These are phyloP conservation scores for Gossypium gossypioides DNA, from an alignment of 441 rosid species.

Conservation along the genomic window DNA sequence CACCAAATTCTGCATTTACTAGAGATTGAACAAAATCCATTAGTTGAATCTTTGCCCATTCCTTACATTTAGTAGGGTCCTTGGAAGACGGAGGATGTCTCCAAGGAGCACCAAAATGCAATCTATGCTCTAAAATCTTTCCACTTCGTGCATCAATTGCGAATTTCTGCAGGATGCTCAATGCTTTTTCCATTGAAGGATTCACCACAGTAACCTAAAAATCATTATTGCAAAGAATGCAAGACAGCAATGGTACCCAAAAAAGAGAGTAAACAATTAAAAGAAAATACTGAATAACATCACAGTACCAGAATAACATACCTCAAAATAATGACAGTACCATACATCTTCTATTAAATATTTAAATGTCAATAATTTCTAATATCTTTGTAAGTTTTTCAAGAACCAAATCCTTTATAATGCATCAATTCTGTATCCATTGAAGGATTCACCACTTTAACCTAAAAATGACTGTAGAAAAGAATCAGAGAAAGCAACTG, in stretches of 20 bases:
- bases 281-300: neutral
- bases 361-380: neutral
- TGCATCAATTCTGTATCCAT: neutral
- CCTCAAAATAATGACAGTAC: neutral
- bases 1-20: slow-evolving; percentile 70
- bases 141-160: slow-evolving; percentile 59
- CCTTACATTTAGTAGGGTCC: slow-evolving; percentile 27
- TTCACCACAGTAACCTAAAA: slow-evolving; percentile 66
- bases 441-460: neutral
- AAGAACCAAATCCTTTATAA: neutral
- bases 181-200: slow-evolving; percentile 83
- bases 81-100: slow-evolving; percentile 68
- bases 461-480: neutral
- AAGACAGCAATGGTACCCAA: slow-evolving; percentile 10
- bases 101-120: slow-evolving; percentile 88
- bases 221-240: neutral
- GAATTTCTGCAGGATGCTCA: slow-evolving; percentile 50
- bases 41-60: slow-evolving; percentile 91
- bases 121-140: slow-evolving; percentile 48
- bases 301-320: neutral
- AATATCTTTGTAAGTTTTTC: neutral
- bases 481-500: neutral
- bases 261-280: neutral
- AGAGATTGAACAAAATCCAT: slow-evolving; percentile 82
- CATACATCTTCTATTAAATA: neutral